Evolutionary conservation across 345 rosid genomes (phyloP).

Genomic region (Kernera saxatilis): DNA sequence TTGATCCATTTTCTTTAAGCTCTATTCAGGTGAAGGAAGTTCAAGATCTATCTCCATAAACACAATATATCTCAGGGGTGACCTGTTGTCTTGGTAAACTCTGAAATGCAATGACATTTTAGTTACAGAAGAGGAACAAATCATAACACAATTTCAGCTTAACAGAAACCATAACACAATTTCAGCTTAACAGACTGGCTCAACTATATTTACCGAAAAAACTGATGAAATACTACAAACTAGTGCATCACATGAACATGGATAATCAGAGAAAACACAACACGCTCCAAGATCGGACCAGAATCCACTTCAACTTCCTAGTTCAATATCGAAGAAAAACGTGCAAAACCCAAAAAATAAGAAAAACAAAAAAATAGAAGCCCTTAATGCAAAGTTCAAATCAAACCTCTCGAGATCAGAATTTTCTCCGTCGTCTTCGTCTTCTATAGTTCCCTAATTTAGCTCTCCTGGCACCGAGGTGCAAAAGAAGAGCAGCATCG

Average conservation of each 20-base stretch:
- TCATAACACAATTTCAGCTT: background rate
- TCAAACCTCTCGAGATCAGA: conserved; percentile 9
- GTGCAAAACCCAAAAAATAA: background rate
- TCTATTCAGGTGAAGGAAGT: conserved; percentile 4
- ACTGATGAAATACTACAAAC: background rate
- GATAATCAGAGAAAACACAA: background rate
- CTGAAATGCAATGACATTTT: background rate
- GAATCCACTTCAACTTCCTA: background rate
- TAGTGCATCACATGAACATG: background rate
- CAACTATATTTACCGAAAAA: background rate
- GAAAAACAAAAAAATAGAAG: background rate
- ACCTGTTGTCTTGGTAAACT: background rate
- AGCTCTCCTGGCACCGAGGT: background rate
- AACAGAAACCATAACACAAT: background rate
- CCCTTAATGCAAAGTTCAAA: background rate
- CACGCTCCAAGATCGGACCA: background rate
- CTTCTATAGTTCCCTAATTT: background rate
- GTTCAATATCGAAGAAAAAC: background rate
- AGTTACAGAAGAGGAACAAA: background rate
- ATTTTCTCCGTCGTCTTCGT: background rate
- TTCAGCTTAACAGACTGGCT: background rate
- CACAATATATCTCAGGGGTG: background rate
- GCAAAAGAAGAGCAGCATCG: background rate
- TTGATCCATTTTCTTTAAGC: background rate
- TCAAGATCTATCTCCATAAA: conserved; percentile 5